Base-by-base conservation (phyloP, 2,329 filamentous ascomycete genomes). In the Alternaria brassicicola region DNA sequence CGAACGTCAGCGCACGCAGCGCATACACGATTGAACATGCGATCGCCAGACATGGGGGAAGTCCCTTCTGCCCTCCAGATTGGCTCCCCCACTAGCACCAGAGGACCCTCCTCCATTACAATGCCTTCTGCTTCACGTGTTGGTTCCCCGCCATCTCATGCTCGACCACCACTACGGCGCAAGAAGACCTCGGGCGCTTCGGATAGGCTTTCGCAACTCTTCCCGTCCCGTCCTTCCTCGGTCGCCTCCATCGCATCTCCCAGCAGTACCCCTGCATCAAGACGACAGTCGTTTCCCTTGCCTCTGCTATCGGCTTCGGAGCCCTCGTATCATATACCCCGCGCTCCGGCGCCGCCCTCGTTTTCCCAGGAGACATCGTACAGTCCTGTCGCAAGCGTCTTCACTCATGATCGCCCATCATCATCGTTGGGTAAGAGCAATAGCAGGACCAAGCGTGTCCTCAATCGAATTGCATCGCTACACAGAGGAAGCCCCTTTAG, bases 141-240 rank as follows among this genome's bases (percentile, higher is more conserved):
- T 28, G 73, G 70, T 30, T 76, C 74, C 39, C 56, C 58, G 12
- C 55, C 64, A 25, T 56, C 55, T 33, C 55, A 66, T 19, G 45
- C 55, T 47, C 68, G 70, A 42, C 73, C 75, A 48, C 59, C 66
- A 7, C 66, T 70, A 31, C 55, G 35, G 35, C 72, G 68, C 33
- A 67, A 70, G 54, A 69, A 66, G 26, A 76, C 71, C 0, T 75
- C 73, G 6, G 69, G 68, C 2, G 65, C 64, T 3, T 76, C 74
- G 19, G 68, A 72, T 43, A 67, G 72, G 45, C 67, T 77, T 6
- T 74, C 74, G n/a, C 72, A 75, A 52, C 65, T 77, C n/a, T 78
- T 76, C 43, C 75, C 73, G 13, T 75, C 75, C 13, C 68, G 70
- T 12, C 70, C 72, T 4, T 59, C 66, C 2, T 75, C 74, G 19